A percentile compares a stretch with the other conserved stretches of the same genome.
Conservation (phyloP, 805 yeast species). For the Spathaspora sp. region DNA sequence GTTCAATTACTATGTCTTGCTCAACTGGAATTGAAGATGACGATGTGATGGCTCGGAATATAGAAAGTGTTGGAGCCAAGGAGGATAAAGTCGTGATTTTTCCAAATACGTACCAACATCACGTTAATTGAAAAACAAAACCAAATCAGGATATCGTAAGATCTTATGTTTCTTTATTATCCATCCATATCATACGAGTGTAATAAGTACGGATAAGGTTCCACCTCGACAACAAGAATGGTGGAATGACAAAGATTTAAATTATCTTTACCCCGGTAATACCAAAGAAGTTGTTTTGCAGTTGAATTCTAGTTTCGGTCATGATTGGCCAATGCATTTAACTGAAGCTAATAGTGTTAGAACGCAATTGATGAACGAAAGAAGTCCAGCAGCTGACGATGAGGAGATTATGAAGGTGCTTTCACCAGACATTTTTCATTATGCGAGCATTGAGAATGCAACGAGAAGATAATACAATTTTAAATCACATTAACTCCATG, state of each 20-base stretch:
- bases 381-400: conserved; percentile 16
- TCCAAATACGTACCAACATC: conserved; percentile 38
- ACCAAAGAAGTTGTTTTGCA: conserved; percentile 2
- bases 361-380: conserved; percentile 29
- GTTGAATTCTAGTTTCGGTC: conserved; percentile 1
- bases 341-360: conserved; percentile 24
- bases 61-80: conserved; percentile 22
- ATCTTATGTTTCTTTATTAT: conserved; percentile 37
- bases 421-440: neutral
- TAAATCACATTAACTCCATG: no score
- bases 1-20: no score
- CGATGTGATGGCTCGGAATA: no score
- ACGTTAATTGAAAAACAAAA: conserved; percentile 31
- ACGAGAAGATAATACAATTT: no score
- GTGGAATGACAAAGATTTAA: conserved; percentile 18
- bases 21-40: no score
- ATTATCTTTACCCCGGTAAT: no score
- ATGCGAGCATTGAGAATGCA: neutral
- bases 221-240: conserved; percentile 38
- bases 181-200: conserved; percentile 29
- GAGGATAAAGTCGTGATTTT: conserved; percentile 30
- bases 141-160: conserved; percentile 35
- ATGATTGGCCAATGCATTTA: conserved; percentile 15
- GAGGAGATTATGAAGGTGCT: conserved; percentile 1
- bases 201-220: conserved; percentile 25